Evolutionary conservation across 2,329 filamentous ascomycete species (phyloP).

Genomic region (Botrytis pseudocinerea): DNA sequence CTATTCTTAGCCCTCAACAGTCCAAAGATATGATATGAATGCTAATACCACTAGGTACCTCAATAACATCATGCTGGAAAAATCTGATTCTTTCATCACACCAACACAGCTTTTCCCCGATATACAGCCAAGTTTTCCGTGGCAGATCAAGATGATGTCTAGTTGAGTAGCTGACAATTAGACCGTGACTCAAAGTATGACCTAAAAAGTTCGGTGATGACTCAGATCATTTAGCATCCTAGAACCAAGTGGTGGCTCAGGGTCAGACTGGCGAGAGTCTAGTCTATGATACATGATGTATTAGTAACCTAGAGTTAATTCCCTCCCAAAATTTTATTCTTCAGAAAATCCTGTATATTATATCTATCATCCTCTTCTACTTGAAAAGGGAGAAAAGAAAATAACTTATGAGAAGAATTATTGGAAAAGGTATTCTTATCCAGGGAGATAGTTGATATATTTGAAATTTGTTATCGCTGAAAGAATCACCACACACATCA

Average conservation of each 20-base stretch:
- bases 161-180: background rate
- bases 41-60: constrained; percentile 11
- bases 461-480: background rate
- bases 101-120: background rate
- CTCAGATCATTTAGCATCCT: background rate
- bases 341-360: background rate
- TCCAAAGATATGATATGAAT: background rate
- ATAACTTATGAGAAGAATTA: too few relatives aligned
- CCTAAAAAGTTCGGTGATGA: constrained; percentile 13
- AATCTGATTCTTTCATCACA: background rate
- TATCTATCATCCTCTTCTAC: too few relatives aligned
- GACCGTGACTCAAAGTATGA: background rate
- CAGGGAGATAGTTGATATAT: too few relatives aligned
- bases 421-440: background rate
- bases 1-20: background rate
- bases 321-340: too few relatives aligned
- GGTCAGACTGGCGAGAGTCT: background rate
- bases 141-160: background rate
- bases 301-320: background rate
- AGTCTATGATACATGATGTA: background rate
- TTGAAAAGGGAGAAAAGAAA: fast-evolving
- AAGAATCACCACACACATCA: background rate
- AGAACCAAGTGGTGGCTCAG: background rate
- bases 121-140: background rate
- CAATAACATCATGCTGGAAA: background rate